Evolutionary conservation across 306 rosid genomes (phyloP), one percentile per base, ranked within the genome.

Genomic region (Corylus americana): DNA sequence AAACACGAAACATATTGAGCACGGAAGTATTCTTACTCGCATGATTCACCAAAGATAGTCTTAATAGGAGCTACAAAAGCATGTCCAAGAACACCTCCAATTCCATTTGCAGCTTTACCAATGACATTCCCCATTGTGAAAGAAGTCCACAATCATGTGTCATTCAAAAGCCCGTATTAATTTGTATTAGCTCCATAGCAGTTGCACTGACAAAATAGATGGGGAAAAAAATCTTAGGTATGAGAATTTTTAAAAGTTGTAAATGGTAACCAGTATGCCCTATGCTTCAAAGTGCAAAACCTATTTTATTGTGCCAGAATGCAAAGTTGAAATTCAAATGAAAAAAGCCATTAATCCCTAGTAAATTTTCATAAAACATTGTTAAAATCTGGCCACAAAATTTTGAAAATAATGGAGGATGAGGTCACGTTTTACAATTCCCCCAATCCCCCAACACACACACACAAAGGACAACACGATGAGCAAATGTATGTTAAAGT

Each of bases 1-100:
- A 50, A 76, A 18, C 10, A 51, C 3, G 53, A 49, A 4, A 20
- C 50, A 31, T 25, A 51, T 22, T 10, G 11, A 11, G n/a, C 25
- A 66, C 4, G 37, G 62, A 70, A 11, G 53, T 49, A 42, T 54
- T 74, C 79, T 82, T 83, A 86, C 89, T 83, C 79, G 86, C 86
- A 87, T 2, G 88, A 79, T 82, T 68, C 77, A 70, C 76, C 85
- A 71, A 87, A 87, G 35, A 84, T 77, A 29, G 75, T 54, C 75
- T 87, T 87, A 7, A 87, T 55, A 2, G 90, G 88, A 42, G 87
- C 85, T 70, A 70, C 53, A 10, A 49, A 49, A 42, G 45, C 45
- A 42, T 42, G 7, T 42, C 45, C 45, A 42, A 42, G 45, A 42
- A 42, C 8, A 42, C 45, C 45, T 42, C 45, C 45, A 42, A 42